Evolutionary conservation across 371 early-diverging fungal genomes (phyloP).

Genomic region (Batkoa obscura): DNA sequence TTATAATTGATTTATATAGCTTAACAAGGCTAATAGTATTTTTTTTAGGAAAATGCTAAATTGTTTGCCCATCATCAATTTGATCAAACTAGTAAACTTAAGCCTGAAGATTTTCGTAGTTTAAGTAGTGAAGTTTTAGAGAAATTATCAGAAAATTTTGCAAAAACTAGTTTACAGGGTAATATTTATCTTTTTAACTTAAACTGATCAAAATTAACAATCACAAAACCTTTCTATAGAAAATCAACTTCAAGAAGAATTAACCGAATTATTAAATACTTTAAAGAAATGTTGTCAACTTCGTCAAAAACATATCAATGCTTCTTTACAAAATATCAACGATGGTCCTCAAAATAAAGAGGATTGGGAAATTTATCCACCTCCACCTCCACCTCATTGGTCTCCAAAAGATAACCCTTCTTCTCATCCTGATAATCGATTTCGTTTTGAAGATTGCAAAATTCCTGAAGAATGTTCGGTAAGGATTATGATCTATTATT

Average conservation of each 20-base stretch:
- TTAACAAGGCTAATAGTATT: neutral
- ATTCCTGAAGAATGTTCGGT: constrained; percentile 38
- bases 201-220: no score
- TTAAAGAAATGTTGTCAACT: constrained; percentile 55
- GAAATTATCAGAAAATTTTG: constrained; percentile 3
- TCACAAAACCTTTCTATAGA: no score
- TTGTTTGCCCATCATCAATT: neutral
- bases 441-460: constrained; percentile 31
- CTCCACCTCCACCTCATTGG: constrained; percentile 62
- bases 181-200: no score
- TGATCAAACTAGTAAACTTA: neutral
- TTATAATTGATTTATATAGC: neutral
- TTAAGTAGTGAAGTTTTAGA: neutral
- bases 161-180: neutral
- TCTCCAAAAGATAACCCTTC: constrained; percentile 12
- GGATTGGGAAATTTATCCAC: constrained; percentile 77
- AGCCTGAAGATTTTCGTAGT: neutral
- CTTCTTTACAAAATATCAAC: constrained; percentile 47
- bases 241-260: constrained; percentile 12
- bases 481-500: neutral
- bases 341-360: constrained; percentile 74
- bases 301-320: constrained; percentile 69
- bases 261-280: constrained; percentile 22
- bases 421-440: constrained; percentile 17
- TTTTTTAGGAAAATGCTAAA: neutral